A percentile compares a stretch with the other conserved stretches of the same genome.
phyloP scores from a whole-genome alignment of 768 basidiomycete genomes.

The Multifurca ochricompacta region DNA sequence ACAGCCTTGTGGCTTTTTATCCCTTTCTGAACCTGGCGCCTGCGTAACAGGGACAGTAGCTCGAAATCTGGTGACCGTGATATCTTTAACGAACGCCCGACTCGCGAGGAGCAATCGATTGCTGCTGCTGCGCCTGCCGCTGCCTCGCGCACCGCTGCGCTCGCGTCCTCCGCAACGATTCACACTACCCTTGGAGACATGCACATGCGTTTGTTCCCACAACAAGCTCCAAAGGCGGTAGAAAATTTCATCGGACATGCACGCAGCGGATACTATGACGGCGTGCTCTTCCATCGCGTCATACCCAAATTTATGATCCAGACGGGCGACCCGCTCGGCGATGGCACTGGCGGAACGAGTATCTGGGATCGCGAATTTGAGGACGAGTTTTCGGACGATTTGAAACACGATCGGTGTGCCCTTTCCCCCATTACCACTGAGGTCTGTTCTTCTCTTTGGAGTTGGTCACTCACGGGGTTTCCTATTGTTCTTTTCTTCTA shows the following conservation, averaged over 20 bases:
- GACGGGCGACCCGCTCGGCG: slow-evolving; percentile 91
- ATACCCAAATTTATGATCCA: slow-evolving; percentile 99
- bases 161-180: slow-evolving; percentile 78
- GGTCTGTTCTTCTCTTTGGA: neutral
- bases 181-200: slow-evolving; percentile 97
- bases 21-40: neutral
- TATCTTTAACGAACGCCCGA: slow-evolving; percentile 96
- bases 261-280: slow-evolving; percentile 85
- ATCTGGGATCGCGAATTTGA: slow-evolving; percentile 90
- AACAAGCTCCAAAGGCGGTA: slow-evolving; percentile 88
- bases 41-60: slow-evolving; percentile 48
- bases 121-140: slow-evolving; percentile 52
- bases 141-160: slow-evolving; percentile 52
- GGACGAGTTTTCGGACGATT: slow-evolving; percentile 85
- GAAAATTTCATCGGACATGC: slow-evolving; percentile 97
- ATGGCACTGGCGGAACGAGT: slow-evolving; percentile 86
- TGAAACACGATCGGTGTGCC: slow-evolving; percentile 84
- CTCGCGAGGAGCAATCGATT: slow-evolving; percentile 88
- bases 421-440: too few relatives aligned
- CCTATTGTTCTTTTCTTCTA: slow-evolving; percentile 25
- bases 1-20: neutral
- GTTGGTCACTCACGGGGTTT: neutral
- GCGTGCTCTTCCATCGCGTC: slow-evolving; percentile 92
- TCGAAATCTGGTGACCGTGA: slow-evolving; percentile 81
- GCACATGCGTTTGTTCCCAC: slow-evolving; percentile 79